A percentile compares a stretch with the other conserved stretches of the same genome.
phyloP scores from a whole-genome alignment of 1,284 basidiomycete species.

The Mycosarcoma mackinlayi region DNA sequence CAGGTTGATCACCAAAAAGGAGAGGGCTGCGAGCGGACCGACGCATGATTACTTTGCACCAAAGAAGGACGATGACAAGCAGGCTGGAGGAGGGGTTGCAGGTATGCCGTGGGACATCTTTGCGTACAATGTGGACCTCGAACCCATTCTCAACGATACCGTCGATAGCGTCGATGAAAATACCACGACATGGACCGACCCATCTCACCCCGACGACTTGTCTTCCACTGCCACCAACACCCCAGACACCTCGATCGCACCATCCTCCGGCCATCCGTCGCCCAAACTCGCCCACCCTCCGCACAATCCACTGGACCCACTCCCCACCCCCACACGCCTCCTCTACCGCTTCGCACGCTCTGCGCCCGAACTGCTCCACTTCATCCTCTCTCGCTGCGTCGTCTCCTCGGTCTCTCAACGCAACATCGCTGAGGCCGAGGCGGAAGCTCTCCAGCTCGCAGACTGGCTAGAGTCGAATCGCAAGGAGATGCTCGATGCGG shows the following conservation, averaged over 20 bases:
- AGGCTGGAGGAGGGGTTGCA: not conserved
- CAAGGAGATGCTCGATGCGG: slow-evolving; percentile 16
- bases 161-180: too few relatives aligned
- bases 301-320: not conserved
- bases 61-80: not conserved
- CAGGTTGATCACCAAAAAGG: slow-evolving; percentile 23
- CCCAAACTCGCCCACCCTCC: not conserved
- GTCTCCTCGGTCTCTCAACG: slow-evolving; percentile 46
- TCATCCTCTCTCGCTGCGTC: slow-evolving; percentile 55
- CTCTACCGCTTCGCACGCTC: slow-evolving; percentile 55
- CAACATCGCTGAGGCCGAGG: slow-evolving; percentile 45
- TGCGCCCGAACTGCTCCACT: slow-evolving; percentile 54
- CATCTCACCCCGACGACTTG: too few relatives aligned
- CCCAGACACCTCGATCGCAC: slow-evolving; percentile 26
- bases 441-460: slow-evolving; percentile 50
- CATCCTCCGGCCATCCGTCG: slow-evolving; percentile 27
- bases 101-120: slow-evolving; percentile 35
- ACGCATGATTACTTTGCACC: slow-evolving; percentile 30
- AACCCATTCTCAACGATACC: slow-evolving; percentile 32
- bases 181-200: too few relatives aligned
- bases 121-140: slow-evolving; percentile 30
- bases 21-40: not conserved
- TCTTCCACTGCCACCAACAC: slow-evolving; percentile 7
- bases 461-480: slow-evolving; percentile 41
- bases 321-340: slow-evolving; percentile 49